Evolutionary conservation across 495 filamentous ascomycete genomes (phyloP).

Genomic region (Letharia lupina): DNA sequence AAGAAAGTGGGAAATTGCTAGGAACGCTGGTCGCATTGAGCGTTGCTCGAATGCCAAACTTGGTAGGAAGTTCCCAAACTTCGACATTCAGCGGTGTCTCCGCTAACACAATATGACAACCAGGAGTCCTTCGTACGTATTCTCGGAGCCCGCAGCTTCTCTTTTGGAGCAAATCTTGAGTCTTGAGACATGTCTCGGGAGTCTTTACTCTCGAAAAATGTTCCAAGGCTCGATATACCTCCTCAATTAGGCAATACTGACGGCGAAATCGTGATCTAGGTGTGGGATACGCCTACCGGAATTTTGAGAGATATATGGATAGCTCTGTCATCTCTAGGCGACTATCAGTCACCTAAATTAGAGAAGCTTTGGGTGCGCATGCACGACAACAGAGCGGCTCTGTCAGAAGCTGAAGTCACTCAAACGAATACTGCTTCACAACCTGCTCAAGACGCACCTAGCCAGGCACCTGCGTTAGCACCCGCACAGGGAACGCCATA

Average conservation of each 20-base stretch:
- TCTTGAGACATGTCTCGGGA: too few relatives aligned
- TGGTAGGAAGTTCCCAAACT: slow-evolving; percentile 28
- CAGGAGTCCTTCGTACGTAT: slow-evolving; percentile 59
- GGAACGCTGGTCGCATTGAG: slow-evolving; percentile 84
- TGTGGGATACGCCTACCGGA: slow-evolving; percentile 93
- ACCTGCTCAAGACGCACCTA: slow-evolving; percentile 22
- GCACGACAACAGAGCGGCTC: slow-evolving; percentile 59
- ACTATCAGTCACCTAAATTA: slow-evolving; percentile 56
- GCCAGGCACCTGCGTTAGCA: slow-evolving; percentile 7
- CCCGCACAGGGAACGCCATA: slow-evolving; percentile 13
- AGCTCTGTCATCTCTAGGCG: slow-evolving; percentile 65
- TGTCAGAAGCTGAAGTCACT: slow-evolving; percentile 19
- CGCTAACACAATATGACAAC: neutral
- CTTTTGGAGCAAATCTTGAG: too few relatives aligned
- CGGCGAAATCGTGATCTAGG: too few relatives aligned
- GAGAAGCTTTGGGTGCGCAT: slow-evolving; percentile 81
- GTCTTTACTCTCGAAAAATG: too few relatives aligned
- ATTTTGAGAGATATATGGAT: slow-evolving; percentile 82
- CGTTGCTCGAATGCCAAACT: slow-evolving; percentile 74
- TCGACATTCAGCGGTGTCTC: neutral
- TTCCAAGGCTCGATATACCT: too few relatives aligned
- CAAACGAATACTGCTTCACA: slow-evolving; percentile 19
- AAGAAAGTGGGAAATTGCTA: slow-evolving; percentile 89
- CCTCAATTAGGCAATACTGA: too few relatives aligned
- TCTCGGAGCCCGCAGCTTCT: too few relatives aligned